Base-by-base conservation (phyloP, 306 rosid species). In the cucumber (Cucumis sativus) region DNA sequence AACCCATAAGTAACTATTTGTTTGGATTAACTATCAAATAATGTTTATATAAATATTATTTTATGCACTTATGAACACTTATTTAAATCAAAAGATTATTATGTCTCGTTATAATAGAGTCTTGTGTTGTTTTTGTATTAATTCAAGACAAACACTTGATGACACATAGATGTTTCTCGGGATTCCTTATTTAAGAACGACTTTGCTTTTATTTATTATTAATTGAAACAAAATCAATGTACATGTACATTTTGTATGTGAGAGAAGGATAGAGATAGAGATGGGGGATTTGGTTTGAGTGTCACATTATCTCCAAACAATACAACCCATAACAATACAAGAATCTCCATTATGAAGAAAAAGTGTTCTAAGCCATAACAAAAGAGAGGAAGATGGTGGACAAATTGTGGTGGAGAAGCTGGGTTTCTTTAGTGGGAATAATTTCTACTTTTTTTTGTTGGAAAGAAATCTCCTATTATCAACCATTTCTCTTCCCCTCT, bases 321-420 rank as follows among this genome's bases (percentile, higher is more conserved):
- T 40, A 11, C 40, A 71, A 23, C n/a, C 60, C 21, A 64, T 64
- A 33, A 14, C 70, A 35, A 64, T 64, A 15, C 70, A 47, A 71
- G 76, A 71, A 71, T 71, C 76, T 71, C 76, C 21, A 47, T 49
- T 45, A 71, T 8, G 8, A 40, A 13, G 49, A 67, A 41, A n/a
- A 67, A 16, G 72, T 37, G 68, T 28, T 65, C 28, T 37, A 65
- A 37, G 72, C 49, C 72, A 65, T 65, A 65, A 35, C 51, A 65
- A 5, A 25, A 37, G 8, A 47, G 59, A 47, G 59, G 41, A 25
- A 40, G 20, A 71, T 71, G 59, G 76, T 21, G 59, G 76, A 71
- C 76, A 71, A 71, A 71, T 25, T 3, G 76, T 47, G 76, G 76
- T 71, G 76, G 76, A 71, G 41, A 47, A 71, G 76, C 59, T 71